phyloP scores from a whole-genome alignment of 129 eudicot species.

The Glebionis coronaria region DNA sequence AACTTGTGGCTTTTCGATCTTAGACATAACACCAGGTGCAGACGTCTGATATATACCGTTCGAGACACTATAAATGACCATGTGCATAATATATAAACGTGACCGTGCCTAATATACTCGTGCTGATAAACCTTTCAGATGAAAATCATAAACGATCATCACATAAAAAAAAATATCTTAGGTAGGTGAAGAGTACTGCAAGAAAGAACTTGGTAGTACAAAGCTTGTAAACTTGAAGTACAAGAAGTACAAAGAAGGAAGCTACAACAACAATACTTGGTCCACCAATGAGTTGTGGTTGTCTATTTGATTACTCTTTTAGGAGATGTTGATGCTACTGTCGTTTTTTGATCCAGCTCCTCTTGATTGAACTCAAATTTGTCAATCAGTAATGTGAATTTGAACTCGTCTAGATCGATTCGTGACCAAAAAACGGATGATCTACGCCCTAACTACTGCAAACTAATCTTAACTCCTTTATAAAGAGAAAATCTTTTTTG shows the following conservation, averaged over 20 bases:
- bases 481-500: no score
- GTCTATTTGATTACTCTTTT: conserved; percentile 32
- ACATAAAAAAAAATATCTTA: conserved; percentile 12
- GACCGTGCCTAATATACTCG: neutral
- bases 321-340: conserved; percentile 27
- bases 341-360: conserved; percentile 13
- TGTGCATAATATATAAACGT: neutral
- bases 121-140: no score
- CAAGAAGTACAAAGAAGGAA: conserved; percentile 32
- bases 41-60: conserved; percentile 15
- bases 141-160: no score
- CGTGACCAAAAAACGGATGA: neutral
- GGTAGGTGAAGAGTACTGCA: conserved; percentile 17
- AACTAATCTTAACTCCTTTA: no score
- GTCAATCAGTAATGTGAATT: neutral
- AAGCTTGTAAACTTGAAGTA: conserved; percentile 26
- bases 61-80: conserved; percentile 4
- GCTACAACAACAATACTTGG: conserved; percentile 17
- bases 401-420: neutral
- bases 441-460: no score
- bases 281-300: conserved; percentile 24
- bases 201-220: conserved; percentile 27
- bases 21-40: neutral
- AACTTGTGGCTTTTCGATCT: neutral
- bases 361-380: neutral